Evolutionary conservation across 768 basidiomycete species (phyloP).

Genomic region (Coprinopsis cinerea): DNA sequence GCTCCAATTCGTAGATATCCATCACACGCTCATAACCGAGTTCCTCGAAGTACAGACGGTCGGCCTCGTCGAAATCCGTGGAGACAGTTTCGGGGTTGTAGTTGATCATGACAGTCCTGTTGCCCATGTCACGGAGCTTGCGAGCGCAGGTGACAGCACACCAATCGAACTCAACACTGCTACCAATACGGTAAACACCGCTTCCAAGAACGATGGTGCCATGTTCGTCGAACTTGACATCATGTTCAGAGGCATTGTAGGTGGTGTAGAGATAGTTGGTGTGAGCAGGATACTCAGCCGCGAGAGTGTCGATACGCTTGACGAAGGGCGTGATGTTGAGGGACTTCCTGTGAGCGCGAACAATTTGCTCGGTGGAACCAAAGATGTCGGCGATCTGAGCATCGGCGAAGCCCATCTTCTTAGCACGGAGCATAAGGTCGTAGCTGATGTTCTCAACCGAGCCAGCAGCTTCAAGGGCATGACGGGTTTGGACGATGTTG

Average conservation of each 20-base stretch:
- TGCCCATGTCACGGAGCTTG: slow-evolving; percentile 86
- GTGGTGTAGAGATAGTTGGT: slow-evolving; percentile 99
- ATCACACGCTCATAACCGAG: slow-evolving; percentile 97
- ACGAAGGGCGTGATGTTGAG: slow-evolving; percentile 92
- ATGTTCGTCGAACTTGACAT: slow-evolving; percentile 91
- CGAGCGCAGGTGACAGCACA: slow-evolving; percentile 99
- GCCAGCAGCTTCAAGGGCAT: slow-evolving; percentile 61
- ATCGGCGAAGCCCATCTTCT: slow-evolving; percentile 95
- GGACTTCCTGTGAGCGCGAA: slow-evolving; percentile 83
- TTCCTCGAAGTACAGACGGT: slow-evolving; percentile 97
- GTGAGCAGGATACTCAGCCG: slow-evolving; percentile 96
- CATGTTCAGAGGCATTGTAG: slow-evolving; percentile 94
- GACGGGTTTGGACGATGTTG: slow-evolving; percentile 91
- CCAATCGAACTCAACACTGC: slow-evolving; percentile 99
- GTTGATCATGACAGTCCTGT: slow-evolving; percentile 98
- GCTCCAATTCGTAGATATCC: slow-evolving; percentile 98
- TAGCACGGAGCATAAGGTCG: slow-evolving; percentile 80
- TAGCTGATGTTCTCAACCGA: slow-evolving; percentile 64
- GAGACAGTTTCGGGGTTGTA: slow-evolving; percentile 99
- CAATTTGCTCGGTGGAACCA: slow-evolving; percentile 62
- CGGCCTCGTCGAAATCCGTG: slow-evolving; percentile 99
- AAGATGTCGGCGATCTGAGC: slow-evolving; percentile 83
- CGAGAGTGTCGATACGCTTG: slow-evolving; percentile 98
- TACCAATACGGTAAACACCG: slow-evolving; percentile 97
- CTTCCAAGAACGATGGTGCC: slow-evolving; percentile 99